Percentiles rank a stretch among this genome's conserved stretches.
Conservation (phyloP, 257 asterid genomes). For the Orobanche coerulescens region DNA sequence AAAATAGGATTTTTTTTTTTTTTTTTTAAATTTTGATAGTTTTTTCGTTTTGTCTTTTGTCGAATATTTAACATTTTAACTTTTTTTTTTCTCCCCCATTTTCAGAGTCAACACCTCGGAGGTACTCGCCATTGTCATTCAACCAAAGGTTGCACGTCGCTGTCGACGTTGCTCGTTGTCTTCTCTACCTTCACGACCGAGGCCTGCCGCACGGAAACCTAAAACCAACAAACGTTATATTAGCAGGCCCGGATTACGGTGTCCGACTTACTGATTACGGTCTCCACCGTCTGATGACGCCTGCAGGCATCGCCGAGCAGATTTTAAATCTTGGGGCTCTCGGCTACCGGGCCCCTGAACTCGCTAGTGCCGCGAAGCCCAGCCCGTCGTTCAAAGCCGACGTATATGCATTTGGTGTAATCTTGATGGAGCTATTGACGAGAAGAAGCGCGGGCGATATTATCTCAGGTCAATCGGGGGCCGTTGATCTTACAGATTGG, state of each 20-base stretch:
- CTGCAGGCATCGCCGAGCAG: slow-evolving; percentile 84
- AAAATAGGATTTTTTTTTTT: not conserved
- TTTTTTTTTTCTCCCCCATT: not conserved
- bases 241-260: slow-evolving; percentile 49
- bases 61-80: not conserved
- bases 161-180: slow-evolving; percentile 70
- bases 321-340: slow-evolving; percentile 83
- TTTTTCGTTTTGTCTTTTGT: not conserved
- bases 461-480: slow-evolving; percentile 86
- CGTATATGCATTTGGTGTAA: slow-evolving; percentile 90
- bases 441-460: slow-evolving; percentile 97
- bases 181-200: slow-evolving; percentile 69
- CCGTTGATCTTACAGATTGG: slow-evolving; percentile 97
- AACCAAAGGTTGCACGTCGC: slow-evolving; percentile 67
- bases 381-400: slow-evolving; percentile 76
- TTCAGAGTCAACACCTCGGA: slow-evolving; percentile 87
- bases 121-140: slow-evolving; percentile 79
- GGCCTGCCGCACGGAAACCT: slow-evolving; percentile 92
- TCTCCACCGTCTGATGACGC: slow-evolving; percentile 93
- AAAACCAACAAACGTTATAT: slow-evolving; percentile 80
- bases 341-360: slow-evolving; percentile 92
- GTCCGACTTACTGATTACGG: slow-evolving; percentile 74
- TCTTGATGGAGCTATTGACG: slow-evolving; percentile 86
- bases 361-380: slow-evolving; percentile 55
- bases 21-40: not conserved